A percentile compares a stretch with the other conserved stretches of the same genome.
These are phyloP conservation scores for Amylostereum areolatum DNA, from an alignment of 1,284 basidiomycete genomes.

Conservation along the genomic window DNA sequence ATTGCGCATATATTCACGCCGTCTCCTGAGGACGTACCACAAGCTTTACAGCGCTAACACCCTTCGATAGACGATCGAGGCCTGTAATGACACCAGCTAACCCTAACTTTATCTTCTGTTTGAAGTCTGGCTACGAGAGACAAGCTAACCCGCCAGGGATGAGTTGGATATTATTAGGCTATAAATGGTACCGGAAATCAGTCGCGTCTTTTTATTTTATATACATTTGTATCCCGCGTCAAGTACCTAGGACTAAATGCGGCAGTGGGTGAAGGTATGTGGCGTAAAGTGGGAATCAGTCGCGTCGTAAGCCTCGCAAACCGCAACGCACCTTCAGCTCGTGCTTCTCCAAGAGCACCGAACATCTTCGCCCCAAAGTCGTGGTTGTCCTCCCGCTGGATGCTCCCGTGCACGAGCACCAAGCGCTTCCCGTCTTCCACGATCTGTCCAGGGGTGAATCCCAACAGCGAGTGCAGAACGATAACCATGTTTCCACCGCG, in stretches of 20 bases:
- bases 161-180: not conserved
- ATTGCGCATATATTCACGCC: too few relatives aligned
- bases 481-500: slow-evolving; percentile 7
- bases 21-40: not conserved
- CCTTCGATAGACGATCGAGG: not conserved
- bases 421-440: slow-evolving; percentile 18
- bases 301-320: too few relatives aligned
- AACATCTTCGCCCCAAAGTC: slow-evolving; percentile 18
- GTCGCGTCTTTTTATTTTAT: not conserved
- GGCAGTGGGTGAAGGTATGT: too few relatives aligned
- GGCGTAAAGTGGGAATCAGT: too few relatives aligned
- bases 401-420: slow-evolving; percentile 20
- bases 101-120: too few relatives aligned
- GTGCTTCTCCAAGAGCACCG: not conserved
- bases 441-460: slow-evolving; percentile 8
- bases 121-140: not conserved
- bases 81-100: not conserved
- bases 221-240: too few relatives aligned
- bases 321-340: not conserved
- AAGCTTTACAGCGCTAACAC: not conserved
- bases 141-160: not conserved
- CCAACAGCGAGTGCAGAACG: slow-evolving; percentile 9
- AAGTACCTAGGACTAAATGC: too few relatives aligned
- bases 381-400: slow-evolving; percentile 17
- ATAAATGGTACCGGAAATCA: not conserved